A percentile compares a stretch with the other conserved stretches of the same genome.
Conservation (phyloP, 345 rosid species). For the Brassica incana region DNA sequence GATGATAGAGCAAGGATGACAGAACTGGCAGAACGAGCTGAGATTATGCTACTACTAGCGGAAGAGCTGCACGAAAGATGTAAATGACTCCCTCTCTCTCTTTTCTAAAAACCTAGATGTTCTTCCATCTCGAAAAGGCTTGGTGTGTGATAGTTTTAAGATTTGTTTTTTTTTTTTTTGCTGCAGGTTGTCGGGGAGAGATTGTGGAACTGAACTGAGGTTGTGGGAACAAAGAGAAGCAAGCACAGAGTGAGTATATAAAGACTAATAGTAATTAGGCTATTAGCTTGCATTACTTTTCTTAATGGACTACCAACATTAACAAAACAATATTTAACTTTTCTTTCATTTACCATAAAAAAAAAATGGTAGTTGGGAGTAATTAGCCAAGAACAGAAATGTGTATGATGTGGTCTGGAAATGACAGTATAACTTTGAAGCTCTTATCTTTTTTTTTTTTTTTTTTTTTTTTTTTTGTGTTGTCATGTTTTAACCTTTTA, state of each 20-base stretch:
- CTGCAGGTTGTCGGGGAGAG: slow-evolving; percentile 30
- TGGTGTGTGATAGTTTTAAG: too few species aligned
- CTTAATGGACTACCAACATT: neutral
- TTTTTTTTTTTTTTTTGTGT: neutral
- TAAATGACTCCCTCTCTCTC: neutral
- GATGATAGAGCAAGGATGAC: slow-evolving; percentile 56
- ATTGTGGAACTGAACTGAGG: slow-evolving; percentile 12
- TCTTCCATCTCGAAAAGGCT: neutral
- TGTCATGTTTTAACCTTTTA: neutral
- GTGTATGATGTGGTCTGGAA: neutral
- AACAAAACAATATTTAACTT: neutral
- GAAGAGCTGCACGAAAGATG: slow-evolving; percentile 45
- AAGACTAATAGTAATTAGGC: slow-evolving; percentile 28
- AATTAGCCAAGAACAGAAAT: neutral
- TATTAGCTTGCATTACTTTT: slow-evolving; percentile 24
- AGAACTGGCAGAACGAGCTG: slow-evolving; percentile 49
- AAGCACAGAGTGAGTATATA: slow-evolving; percentile 21
- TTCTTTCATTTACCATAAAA: neutral
- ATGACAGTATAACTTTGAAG: neutral
- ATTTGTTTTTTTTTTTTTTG: neutral
- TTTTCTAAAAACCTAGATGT: neutral
- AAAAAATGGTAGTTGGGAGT: neutral
- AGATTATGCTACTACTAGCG: slow-evolving; percentile 49
- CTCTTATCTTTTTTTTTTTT: neutral
- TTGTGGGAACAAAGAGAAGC: slow-evolving; percentile 27